Evolutionary conservation across 163 green algal species (phyloP).

Genomic region (Chloromonas sp.): DNA sequence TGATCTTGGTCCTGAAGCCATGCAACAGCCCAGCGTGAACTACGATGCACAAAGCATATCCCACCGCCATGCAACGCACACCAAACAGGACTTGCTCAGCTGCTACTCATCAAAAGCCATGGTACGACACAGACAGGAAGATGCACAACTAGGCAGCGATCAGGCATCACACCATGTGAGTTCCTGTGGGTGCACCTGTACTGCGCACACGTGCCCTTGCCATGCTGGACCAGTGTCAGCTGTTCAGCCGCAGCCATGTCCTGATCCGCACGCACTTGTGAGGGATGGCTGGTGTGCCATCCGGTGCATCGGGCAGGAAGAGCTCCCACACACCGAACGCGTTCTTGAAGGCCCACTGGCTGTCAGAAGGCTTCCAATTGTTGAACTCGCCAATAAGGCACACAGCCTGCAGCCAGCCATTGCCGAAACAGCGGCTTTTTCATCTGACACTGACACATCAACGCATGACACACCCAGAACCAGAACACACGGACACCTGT

Average conservation of each 20-base stretch:
- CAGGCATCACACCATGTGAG: too few relatives aligned
- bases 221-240: too few relatives aligned
- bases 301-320: constrained; percentile 82
- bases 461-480: neutral
- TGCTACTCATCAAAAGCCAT: neutral
- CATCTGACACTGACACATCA: neutral
- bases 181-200: neutral
- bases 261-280: constrained; percentile 64
- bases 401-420: constrained; percentile 43
- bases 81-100: neutral
- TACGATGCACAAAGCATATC: neutral
- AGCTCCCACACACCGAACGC: constrained; percentile 92
- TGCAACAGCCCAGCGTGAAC: neutral
- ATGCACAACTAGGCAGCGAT: too few relatives aligned
- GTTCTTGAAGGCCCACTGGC: constrained; percentile 85
- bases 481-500: neutral
- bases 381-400: constrained; percentile 98
- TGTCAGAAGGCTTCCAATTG: constrained; percentile 72
- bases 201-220: neutral
- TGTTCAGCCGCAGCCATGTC: neutral
- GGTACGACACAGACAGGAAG: neutral
- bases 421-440: neutral
- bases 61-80: neutral
- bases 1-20: constrained; percentile 75
- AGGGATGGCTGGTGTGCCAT: constrained; percentile 79